phyloP scores from a whole-genome alignment of 257 asterid genomes.

The Primulina tabacum region DNA sequence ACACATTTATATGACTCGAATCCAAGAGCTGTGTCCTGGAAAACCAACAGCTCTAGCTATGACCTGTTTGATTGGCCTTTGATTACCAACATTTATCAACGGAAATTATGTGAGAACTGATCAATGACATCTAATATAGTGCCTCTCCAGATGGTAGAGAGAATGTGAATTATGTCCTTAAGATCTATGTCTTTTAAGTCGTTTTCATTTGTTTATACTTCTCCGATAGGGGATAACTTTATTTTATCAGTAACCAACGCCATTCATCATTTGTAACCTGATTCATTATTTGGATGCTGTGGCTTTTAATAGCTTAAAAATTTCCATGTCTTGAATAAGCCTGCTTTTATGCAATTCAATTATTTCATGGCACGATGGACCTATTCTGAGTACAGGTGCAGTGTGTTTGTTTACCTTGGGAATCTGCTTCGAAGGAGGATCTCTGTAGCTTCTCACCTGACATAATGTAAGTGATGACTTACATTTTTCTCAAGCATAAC shows the following conservation, averaged over 20 bases:
- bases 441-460: constrained; percentile 56
- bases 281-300: too few relatives aligned
- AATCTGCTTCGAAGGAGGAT: constrained; percentile 56
- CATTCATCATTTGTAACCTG: background rate
- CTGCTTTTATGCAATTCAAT: background rate
- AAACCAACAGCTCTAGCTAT: background rate
- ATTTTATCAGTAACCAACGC: background rate
- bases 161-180: too few relatives aligned
- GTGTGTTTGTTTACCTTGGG: constrained; percentile 81
- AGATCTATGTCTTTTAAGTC: too few relatives aligned
- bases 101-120: background rate
- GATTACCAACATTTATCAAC: background rate
- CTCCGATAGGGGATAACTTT: background rate
- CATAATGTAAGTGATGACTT: constrained; percentile 50
- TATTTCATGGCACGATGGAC: constrained; percentile 10
- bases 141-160: too few relatives aligned
- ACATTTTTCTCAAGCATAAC: background rate
- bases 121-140: background rate
- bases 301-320: too few relatives aligned
- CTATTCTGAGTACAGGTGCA: constrained; percentile 45
- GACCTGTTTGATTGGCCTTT: background rate
- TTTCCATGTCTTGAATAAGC: background rate
- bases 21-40: background rate
- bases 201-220: too few relatives aligned
- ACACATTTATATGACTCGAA: background rate